Evolutionary conservation across 2,329 filamentous ascomycete species (phyloP), one percentile per base, ranked within the genome.

Genomic region (Xylariales sp.): DNA sequence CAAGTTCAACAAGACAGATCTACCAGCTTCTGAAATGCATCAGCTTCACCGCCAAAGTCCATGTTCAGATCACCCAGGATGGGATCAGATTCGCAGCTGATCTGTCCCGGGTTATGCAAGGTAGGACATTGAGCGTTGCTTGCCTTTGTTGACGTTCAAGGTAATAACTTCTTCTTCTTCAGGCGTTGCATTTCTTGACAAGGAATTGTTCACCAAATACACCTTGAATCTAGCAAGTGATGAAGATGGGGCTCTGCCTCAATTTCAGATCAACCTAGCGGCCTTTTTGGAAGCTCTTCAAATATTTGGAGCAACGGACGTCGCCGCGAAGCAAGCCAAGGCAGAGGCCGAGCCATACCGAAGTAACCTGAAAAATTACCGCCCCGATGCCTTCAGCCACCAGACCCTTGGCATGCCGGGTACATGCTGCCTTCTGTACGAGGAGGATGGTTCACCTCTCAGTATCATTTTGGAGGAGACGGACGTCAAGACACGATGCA

Each of bases 221-320:
- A 78, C 72, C 15, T 85, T 88, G 61, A 82, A 83, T 49, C 70
- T 66, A 44, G 68, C 60, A 5, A 59, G 58, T 9, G 59, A 65
- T 11, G 65, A 69, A 15, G 65, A 66, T 4, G 64, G 64, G 14
- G 56, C 70, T 4, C 73, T 78, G 21, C 82, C 87, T 6, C 78
- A 76, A 38, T 98, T 98, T 59, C 84, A 94, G 58, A 84, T 97
- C 49, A 93, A 89, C 2, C 77, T 98, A 7, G 75, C 84, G 4
- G 87, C 91, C 14, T 76, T 98, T 3, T 78, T 98, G 40, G 93
- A 97, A 66, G 95, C 91, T 0, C 74, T 98, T 6, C 91, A 96
- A 57, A 97, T 98, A 37, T 95, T 98, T 56, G 88, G 88, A 37
- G 81, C 90, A n/a, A 78, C 90, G 33, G 85, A 87, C 50, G 73